Evolutionary conservation across 225 moss, liverwort and hornwort species (phyloP).

Genomic region (Physcomitrellopsis africana): DNA sequence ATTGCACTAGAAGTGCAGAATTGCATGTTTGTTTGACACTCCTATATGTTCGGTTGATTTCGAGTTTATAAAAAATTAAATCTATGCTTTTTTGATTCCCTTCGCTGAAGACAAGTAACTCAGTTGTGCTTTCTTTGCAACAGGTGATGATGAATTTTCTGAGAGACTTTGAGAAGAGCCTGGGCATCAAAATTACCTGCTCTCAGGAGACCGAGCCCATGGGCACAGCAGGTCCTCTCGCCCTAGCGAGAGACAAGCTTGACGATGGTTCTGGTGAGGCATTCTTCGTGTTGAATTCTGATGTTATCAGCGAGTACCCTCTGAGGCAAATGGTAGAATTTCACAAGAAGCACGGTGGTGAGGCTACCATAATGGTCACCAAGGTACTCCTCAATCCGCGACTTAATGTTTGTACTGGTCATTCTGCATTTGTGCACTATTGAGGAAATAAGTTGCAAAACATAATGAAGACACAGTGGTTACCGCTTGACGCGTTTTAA

Average conservation of each 20-base stretch:
- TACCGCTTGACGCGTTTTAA: not conserved
- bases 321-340: slow-evolving; percentile 83
- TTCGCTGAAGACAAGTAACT: not conserved
- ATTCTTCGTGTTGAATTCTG: slow-evolving; percentile 92
- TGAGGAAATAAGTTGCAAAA: not conserved
- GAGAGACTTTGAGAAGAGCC: slow-evolving; percentile 77
- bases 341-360: slow-evolving; percentile 78
- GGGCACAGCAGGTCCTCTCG: slow-evolving; percentile 96
- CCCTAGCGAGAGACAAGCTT: slow-evolving; percentile 76
- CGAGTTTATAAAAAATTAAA: not conserved
- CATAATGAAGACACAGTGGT: not conserved
- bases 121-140: not conserved
- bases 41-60: not conserved
- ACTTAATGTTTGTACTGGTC: not conserved
- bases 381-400: slow-evolving; percentile 56
- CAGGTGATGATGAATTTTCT: slow-evolving; percentile 98
- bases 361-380: slow-evolving; percentile 95
- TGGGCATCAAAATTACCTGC: slow-evolving; percentile 92
- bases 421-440: not conserved
- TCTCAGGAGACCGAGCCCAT: slow-evolving; percentile 96
- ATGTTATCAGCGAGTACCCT: slow-evolving; percentile 94
- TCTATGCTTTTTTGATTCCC: no score
- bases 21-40: not conserved
- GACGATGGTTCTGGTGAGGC: slow-evolving; percentile 93
- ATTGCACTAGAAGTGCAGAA: not conserved